Base-by-base conservation (phyloP, 495 filamentous ascomycete genomes). In the Penicillium egyptiacum region DNA sequence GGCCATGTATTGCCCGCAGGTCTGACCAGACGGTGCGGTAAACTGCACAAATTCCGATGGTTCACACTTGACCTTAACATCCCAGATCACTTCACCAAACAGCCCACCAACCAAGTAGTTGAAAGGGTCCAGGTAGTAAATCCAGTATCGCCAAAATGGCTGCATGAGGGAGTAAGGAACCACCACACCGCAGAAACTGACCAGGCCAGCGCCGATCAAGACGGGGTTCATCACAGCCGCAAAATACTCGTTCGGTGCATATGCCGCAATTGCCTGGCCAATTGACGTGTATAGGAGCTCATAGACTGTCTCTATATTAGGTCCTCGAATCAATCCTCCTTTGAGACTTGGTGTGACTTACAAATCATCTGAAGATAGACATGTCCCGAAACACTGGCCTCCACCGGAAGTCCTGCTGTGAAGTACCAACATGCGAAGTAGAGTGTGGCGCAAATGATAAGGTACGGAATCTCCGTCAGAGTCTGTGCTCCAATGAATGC, bases 1-100 rank as follows among this genome's bases (percentile, higher is more conserved):
- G 16, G 63, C 55, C 70, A 90, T 70, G 61, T 91, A 95, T 57
- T 84, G 77, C 17, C 84, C 88, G 61, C 89, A 93, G 0, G 77
- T 85, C 60, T 85, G 76, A 2, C 83, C 85, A 30, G 51, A 47
- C 0, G 88, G 88, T 4, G 86, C 79, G 0, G 62, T 71, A 71
- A 93, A 92, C 0, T 53, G 60, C 57, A 86, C 83, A 23, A 83
- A 77, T 63, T 93, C 89, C 1, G 62, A 58, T 0, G 71, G 51
- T 5, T 70, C 61, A 64, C 89, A 93, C 10, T 75, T 56, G 0
- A 92, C 88, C 25, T 71, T 55, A 20, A 70, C 67, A 30, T 72
- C 70, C 68, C 69, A 79, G 28, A 72, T 64, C 0, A 77, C 69
- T 30, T 76, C 71, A 19, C 69, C 75, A 11, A 81, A 59, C 4